Conservation (phyloP, 2,329 filamentous ascomycete genomes). For the Hymenotorrendiella dingleyae region DNA sequence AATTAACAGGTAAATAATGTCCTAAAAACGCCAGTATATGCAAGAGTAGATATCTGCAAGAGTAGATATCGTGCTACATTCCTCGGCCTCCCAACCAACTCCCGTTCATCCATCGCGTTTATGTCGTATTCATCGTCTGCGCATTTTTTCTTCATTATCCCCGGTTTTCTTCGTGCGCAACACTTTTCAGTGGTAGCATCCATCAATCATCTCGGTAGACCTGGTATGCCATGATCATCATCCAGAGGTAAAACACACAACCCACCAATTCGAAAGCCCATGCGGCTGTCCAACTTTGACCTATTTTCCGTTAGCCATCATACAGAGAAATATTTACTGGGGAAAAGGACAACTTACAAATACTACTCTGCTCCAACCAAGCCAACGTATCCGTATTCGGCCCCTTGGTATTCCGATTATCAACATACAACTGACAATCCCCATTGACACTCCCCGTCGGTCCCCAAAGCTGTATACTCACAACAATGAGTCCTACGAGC, state of each 20-base stretch:
- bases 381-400: slow-evolving; percentile 51
- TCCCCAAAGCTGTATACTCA: slow-evolving; percentile 59
- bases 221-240: slow-evolving; percentile 62
- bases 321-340: no score
- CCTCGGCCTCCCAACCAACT: no score
- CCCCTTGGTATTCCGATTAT: slow-evolving; percentile 43
- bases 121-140: neutral
- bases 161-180: neutral
- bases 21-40: no score
- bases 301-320: slow-evolving; percentile 31
- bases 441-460: slow-evolving; percentile 51
- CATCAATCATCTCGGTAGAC: slow-evolving; percentile 38
- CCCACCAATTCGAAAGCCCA: slow-evolving; percentile 59
- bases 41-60: no score
- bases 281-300: slow-evolving; percentile 58
- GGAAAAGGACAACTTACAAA: slow-evolving; percentile 45
- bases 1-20: no score
- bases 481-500: slow-evolving; percentile 58
- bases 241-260: slow-evolving; percentile 57
- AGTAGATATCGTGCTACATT: no score
- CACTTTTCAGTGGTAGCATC: no score
- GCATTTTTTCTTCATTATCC: neutral
- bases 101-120: no score
- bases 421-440: slow-evolving; percentile 55
- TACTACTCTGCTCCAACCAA: slow-evolving; percentile 57